Evolutionary conservation across 2,329 filamentous ascomycete species (phyloP).

Genomic region (Aspergillus quadricinctus): DNA sequence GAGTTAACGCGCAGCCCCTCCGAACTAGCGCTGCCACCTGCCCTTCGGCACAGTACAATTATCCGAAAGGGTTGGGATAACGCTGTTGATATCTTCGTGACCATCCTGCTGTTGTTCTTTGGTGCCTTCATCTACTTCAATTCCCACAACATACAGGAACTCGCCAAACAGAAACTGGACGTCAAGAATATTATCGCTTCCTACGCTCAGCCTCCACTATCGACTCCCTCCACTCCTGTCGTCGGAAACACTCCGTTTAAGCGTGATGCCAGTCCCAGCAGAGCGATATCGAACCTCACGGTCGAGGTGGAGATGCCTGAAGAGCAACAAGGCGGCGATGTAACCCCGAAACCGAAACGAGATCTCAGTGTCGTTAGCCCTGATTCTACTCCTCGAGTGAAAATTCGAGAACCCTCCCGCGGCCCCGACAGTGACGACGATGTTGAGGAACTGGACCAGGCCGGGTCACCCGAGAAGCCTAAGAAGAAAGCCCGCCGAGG

Average conservation of each 20-base stretch:
- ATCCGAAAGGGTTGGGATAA: conserved; percentile 46
- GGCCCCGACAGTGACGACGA: conserved; percentile 32
- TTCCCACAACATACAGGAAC: conserved; percentile 36
- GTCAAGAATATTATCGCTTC: conserved; percentile 42
- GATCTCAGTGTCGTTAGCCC: conserved; percentile 15
- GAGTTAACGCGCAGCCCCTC: conserved; percentile 33
- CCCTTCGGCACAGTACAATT: conserved; percentile 39
- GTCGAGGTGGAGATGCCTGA: conserved; percentile 27
- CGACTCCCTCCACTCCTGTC: conserved; percentile 37
- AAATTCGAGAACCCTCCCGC: conserved; percentile 37
- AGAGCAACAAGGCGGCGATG: conserved; percentile 17
- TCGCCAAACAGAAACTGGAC: conserved; percentile 43
- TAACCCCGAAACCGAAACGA: conserved; percentile 27
- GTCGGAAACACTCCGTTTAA: conserved; percentile 24
- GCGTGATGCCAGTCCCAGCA: conserved; percentile 20
- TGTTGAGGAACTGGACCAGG: conserved; percentile 24
- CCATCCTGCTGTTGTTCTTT: conserved; percentile 37
- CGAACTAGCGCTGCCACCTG: conserved; percentile 35
- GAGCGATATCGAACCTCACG: conserved; percentile 25
- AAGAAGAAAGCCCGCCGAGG: conserved; percentile 69
- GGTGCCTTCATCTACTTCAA: conserved; percentile 43
- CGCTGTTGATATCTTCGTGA: conserved; percentile 41
- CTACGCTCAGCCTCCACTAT: conserved; percentile 33
- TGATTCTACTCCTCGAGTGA: conserved; percentile 31
- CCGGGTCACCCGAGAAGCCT: conserved; percentile 43